Percentiles rank a stretch among this genome's conserved stretches.
Evolutionary conservation across 306 rosid genomes (phyloP).

Genomic region (Crotalaria pallida): DNA sequence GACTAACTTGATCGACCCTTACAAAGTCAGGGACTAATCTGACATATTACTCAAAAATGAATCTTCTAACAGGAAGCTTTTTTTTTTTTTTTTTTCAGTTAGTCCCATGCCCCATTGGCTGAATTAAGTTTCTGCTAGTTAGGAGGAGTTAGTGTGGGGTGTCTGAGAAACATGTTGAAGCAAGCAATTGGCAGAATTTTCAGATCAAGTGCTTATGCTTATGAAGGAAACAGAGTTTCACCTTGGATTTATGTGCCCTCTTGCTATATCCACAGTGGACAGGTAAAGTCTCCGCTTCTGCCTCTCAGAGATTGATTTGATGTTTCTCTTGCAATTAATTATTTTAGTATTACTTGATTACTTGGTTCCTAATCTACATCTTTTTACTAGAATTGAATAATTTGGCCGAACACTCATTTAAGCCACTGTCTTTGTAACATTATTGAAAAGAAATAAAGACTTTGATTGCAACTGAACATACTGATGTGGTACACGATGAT

Average conservation of each 20-base stretch:
- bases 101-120: not conserved
- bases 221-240: constrained; percentile 36
- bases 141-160: not conserved
- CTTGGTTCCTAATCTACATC: not conserved
- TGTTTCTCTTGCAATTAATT: not conserved
- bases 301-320: not conserved
- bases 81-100: not conserved
- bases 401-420: not conserved
- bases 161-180: constrained; percentile 52
- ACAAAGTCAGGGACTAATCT: no score
- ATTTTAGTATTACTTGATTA: not conserved
- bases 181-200: constrained; percentile 42
- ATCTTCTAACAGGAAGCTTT: not conserved
- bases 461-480: not conserved
- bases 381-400: not conserved
- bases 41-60: no score
- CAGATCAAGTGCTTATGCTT: constrained; percentile 28
- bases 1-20: no score
- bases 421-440: not conserved
- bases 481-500: not conserved
- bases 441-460: no score
- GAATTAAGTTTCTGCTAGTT: not conserved
- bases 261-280: constrained; percentile 48
- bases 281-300: constrained; percentile 35
- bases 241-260: constrained; percentile 49